A percentile compares a stretch with the other conserved stretches of the same genome.
Evolutionary conservation across 192 early-diverging fungal species (phyloP).

Genomic region (Umbelopsis ramanniana): DNA sequence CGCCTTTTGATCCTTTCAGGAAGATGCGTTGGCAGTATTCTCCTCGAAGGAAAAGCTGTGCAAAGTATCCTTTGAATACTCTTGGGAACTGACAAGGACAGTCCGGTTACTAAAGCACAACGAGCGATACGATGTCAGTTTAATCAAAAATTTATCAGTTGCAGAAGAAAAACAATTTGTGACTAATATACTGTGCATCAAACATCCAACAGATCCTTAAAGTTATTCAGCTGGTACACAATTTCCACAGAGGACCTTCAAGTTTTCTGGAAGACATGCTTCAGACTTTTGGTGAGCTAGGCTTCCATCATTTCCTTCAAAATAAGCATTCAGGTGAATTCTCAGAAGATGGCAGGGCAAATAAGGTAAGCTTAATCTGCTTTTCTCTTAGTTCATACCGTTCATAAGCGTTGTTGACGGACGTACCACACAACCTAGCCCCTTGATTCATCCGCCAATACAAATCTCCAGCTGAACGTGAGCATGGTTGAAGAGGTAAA

Average conservation of each 20-base stretch:
- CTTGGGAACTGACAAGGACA: not conserved
- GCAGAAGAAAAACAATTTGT: not conserved
- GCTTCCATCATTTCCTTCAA: not conserved
- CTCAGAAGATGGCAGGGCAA: not conserved
- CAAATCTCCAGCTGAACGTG: not conserved
- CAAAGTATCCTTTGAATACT: slow-evolving; percentile 4
- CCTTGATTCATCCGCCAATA: not conserved
- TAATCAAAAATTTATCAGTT: not conserved
- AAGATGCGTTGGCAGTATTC: slow-evolving; percentile 5
- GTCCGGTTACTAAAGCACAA: not conserved
- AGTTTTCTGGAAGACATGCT: not conserved
- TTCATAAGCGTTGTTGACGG: not conserved
- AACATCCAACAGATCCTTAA: not conserved
- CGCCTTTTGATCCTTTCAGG: not conserved
- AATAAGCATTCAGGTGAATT: not conserved
- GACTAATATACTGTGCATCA: not conserved
- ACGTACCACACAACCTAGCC: not conserved
- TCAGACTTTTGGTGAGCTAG: not conserved
- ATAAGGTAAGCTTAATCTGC: not conserved
- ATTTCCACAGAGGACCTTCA: not conserved
- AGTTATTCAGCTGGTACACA: not conserved
- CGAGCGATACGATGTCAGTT: not conserved
- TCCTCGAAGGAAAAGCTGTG: slow-evolving; percentile 12
- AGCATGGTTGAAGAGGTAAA: slow-evolving; percentile 1
- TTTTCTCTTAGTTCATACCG: not conserved